Percentiles rank a stretch among this genome's conserved stretches.
Conservation (phyloP, 805 yeast genomes). For the Lachancea dasiensis region DNA sequence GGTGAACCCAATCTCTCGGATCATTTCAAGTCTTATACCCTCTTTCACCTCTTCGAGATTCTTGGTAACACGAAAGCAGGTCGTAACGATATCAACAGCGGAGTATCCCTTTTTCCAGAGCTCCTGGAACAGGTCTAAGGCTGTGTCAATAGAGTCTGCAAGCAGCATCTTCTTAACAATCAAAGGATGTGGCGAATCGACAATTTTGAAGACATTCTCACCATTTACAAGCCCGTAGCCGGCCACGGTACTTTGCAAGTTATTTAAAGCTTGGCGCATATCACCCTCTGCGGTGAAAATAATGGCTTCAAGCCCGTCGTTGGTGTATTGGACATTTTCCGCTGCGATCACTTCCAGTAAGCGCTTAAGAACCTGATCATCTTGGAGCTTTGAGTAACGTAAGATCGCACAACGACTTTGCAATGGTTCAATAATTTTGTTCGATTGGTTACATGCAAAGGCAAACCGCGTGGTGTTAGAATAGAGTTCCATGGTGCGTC, state of each 20-base stretch:
- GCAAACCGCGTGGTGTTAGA: conserved; percentile 96
- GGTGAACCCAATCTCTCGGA: conserved; percentile 81
- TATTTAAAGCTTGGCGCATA: conserved; percentile 96
- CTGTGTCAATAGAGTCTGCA: conserved; percentile 52
- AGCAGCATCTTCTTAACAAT: conserved; percentile 68
- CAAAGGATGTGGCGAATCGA: conserved; percentile 93
- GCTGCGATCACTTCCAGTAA: conserved; percentile 60
- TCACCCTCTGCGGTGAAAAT: conserved; percentile 97
- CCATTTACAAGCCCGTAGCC: conserved; percentile 91
- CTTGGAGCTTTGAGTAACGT: conserved; percentile 73
- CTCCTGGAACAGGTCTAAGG: conserved; percentile 51
- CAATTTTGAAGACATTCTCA: conserved; percentile 89
- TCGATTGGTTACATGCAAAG: conserved; percentile 95
- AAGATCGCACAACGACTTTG: conserved; percentile 95
- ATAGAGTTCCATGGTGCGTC: conserved; percentile 93
- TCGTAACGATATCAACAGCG: conserved; percentile 87
- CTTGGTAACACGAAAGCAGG: conserved; percentile 84
- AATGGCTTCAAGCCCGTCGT: conserved; percentile 88
- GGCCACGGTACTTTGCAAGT: conserved; percentile 87
- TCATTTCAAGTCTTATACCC: conserved; percentile 61
- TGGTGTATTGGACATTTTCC: conserved; percentile 72
- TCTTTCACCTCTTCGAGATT: conserved; percentile 65
- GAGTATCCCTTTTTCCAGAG: conserved; percentile 90
- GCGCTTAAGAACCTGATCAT: conserved; percentile 77
- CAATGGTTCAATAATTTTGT: conserved; percentile 91